A percentile compares a stretch with the other conserved stretches of the same genome.
phyloP scores from a whole-genome alignment of 169 alveolate species.

The Condylostoma magnum region DNA sequence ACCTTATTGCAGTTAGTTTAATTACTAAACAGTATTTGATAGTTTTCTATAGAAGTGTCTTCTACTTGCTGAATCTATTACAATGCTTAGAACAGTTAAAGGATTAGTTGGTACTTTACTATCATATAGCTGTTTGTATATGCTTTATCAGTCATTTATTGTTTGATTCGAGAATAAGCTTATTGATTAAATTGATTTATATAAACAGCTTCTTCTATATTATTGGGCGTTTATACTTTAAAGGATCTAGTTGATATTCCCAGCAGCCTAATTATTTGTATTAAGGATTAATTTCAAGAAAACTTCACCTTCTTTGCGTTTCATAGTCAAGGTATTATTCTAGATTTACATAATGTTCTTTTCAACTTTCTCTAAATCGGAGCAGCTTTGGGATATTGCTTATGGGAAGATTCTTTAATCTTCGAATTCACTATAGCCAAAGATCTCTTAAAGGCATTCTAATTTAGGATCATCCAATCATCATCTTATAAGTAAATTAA shows the following conservation, averaged over 20 bases:
- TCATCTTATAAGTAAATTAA: too few relatives aligned
- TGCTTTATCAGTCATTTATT: conserved; percentile 4
- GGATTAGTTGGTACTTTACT: conserved; percentile 1
- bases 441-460: neutral
- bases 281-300: neutral
- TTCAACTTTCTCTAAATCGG: neutral
- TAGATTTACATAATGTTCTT: conserved; percentile 21
- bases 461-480: neutral
- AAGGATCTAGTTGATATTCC: neutral
- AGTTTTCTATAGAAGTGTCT: conserved; percentile 22
- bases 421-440: neutral
- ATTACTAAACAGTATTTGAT: conserved; percentile 6
- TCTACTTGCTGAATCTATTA: conserved; percentile 13
- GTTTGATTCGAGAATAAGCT: neutral
- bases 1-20: neutral
- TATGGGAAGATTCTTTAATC: conserved; percentile 3
- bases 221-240: neutral
- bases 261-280: neutral
- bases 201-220: conserved; percentile 22
- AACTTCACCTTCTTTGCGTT: conserved; percentile 12
- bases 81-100: conserved; percentile 1
- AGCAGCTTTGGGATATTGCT: neutral
- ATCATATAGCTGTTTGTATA: neutral
- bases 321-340: neutral
- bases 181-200: neutral